Evolutionary conservation across 108 stramenopile species (phyloP).

Genomic region (Skeletonema costatum): DNA sequence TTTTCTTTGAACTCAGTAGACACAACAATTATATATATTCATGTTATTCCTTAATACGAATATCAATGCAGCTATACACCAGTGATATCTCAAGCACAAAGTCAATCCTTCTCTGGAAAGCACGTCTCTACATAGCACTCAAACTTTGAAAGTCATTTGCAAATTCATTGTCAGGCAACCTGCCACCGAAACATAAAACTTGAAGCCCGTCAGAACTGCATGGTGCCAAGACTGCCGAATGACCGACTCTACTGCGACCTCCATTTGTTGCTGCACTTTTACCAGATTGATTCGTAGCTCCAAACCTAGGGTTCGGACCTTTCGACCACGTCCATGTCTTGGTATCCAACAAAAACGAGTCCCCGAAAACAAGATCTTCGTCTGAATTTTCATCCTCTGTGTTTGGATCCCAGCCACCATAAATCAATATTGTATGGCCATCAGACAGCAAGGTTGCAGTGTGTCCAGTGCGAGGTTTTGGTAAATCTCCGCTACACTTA

Average conservation of each 20-base stretch:
- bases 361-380: slow-evolving; percentile 69
- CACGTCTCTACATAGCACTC: not conserved
- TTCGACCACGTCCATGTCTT: slow-evolving; percentile 72
- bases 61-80: not conserved
- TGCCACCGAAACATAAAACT: slow-evolving; percentile 74
- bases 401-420: slow-evolving; percentile 91
- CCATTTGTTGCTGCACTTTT: slow-evolving; percentile 35
- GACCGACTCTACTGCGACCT: slow-evolving; percentile 68
- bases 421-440: slow-evolving; percentile 73
- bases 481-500: slow-evolving; percentile 56
- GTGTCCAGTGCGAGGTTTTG: slow-evolving; percentile 78
- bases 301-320: slow-evolving; percentile 54
- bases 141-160: slow-evolving; percentile 68
- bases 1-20: not conserved
- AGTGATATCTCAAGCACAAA: not conserved
- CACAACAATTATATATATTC: not conserved
- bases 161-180: slow-evolving; percentile 65
- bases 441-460: slow-evolving; percentile 74
- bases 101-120: not conserved
- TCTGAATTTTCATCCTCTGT: slow-evolving; percentile 60
- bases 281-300: slow-evolving; percentile 13
- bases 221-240: slow-evolving; percentile 49
- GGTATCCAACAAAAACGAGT: slow-evolving; percentile 74
- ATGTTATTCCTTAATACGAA: not conserved
- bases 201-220: slow-evolving; percentile 44